phyloP scores from a whole-genome alignment of 805 yeast species.

The Osmozyma mogii region DNA sequence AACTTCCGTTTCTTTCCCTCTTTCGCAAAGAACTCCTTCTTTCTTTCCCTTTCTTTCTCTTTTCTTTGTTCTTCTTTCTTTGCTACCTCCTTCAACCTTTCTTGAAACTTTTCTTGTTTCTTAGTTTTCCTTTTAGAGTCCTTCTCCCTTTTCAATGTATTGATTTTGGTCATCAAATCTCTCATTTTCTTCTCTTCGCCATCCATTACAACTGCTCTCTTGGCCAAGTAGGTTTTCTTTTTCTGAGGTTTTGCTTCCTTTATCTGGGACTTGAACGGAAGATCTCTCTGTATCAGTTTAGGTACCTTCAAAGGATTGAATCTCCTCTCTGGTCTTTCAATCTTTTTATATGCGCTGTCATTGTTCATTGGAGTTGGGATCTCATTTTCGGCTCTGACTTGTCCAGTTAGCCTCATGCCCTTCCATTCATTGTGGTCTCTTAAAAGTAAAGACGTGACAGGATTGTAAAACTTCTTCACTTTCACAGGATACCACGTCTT shows the following conservation, averaged over 20 bases:
- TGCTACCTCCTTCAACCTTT: conserved; percentile 67
- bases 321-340: conserved; percentile 76
- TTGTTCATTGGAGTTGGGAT: conserved; percentile 52
- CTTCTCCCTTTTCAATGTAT: conserved; percentile 79
- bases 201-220: conserved; percentile 88
- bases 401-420: conserved; percentile 95
- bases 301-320: conserved; percentile 90
- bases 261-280: conserved; percentile 91
- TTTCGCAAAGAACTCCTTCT: conserved; percentile 75
- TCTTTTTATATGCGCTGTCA: conserved; percentile 51
- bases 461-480: conserved; percentile 87
- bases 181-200: conserved; percentile 94
- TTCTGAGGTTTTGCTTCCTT: conserved; percentile 82
- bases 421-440: conserved; percentile 79
- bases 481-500: conserved; percentile 97
- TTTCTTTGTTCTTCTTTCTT: conserved; percentile 60
- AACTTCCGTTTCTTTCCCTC: conserved; percentile 55
- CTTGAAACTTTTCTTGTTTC: conserved; percentile 69
- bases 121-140: conserved; percentile 68
- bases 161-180: conserved; percentile 77
- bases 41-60: conserved; percentile 75
- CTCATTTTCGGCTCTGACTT: conserved; percentile 70
- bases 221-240: conserved; percentile 70
- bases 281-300: conserved; percentile 57
- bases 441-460: conserved; percentile 84